Base-by-base conservation (phyloP, 2,329 filamentous ascomycete species). In the Ramularia endophylla region DNA sequence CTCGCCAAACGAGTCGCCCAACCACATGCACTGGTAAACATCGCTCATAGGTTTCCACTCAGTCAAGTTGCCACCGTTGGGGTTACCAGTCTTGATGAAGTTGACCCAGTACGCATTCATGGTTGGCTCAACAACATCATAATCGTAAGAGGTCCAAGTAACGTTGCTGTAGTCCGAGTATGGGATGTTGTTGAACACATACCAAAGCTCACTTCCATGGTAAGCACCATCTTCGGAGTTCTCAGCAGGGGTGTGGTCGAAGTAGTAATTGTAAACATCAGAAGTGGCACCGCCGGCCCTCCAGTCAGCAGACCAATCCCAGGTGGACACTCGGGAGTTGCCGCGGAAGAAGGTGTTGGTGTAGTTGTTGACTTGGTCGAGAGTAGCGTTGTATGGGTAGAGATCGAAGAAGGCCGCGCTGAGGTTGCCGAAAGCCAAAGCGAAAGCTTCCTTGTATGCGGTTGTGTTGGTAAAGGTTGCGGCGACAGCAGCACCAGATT, bases 401-500 rank as follows among this genome's bases (percentile, higher is more conserved):
- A 36, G 13, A 11, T 8, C 33, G 18, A 18, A 40, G 28, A 40
- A 40, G 12, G 22, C 8, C 8, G 9, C 8, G 4, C 28, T 32
- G 18, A 32, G 17, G 17, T 40, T 40, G 8, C 15, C 2, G 27
- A 40, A 40, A 28, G 33, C 33, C 12, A 20, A 19, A 18, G 13
- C 27, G 17, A 32, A 40, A 3, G 8, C 28, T 13, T 22, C 27
- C n/a, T 40, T 32, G 15, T 25, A 17, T 15, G 37, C 15, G 3
- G 33, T 30, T 5, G 37, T 32, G 8, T n/a, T n/a, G n/a, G n/a
- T n/a, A n/a, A n/a, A n/a, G n/a, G n/a, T n/a, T n/a, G n/a, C n/a
- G n/a, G n/a, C n/a, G n/a, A n/a, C n/a, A n/a, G n/a, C n/a, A 16
- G 37, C 37, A 16, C 37, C 37, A 5, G 37, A 39, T 15, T 39